Conservation (phyloP, 352 stramenopile species). For the Phytophthora brassicae region DNA sequence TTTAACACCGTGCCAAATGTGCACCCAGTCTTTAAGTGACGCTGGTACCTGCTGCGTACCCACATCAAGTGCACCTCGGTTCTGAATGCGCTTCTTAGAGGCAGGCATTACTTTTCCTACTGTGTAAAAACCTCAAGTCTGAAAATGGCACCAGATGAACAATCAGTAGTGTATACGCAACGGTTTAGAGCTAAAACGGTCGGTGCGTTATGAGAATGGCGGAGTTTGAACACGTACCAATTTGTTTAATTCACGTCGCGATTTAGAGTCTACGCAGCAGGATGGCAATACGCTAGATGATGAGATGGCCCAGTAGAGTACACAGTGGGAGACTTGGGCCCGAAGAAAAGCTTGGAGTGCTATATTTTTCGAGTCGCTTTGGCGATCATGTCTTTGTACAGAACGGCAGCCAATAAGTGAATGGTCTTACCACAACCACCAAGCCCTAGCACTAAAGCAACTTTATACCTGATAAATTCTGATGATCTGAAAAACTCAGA, state of each 20-base stretch:
- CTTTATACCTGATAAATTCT: too few relatives aligned
- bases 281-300: too few relatives aligned
- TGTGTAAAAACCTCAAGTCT: conserved; percentile 2
- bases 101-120: conserved; percentile 65
- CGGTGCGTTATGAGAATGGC: too few relatives aligned
- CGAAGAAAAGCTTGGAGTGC: conserved; percentile 6
- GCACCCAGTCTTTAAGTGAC: conserved; percentile 70
- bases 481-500: too few relatives aligned
- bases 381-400: neutral
- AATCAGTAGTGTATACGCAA: too few relatives aligned
- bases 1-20: conserved; percentile 81
- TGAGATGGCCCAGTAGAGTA: too few relatives aligned
- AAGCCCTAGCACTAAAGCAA: too few relatives aligned
- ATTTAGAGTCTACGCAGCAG: too few relatives aligned
- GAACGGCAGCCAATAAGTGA: conserved; percentile 23
- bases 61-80: conserved; percentile 43
- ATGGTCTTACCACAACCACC: too few relatives aligned
- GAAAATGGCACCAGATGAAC: conserved; percentile 12
- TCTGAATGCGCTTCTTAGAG: conserved; percentile 81
- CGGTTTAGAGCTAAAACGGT: conserved; percentile 14
- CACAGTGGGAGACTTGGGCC: too few relatives aligned
- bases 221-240: too few relatives aligned
- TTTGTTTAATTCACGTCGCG: too few relatives aligned
- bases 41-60: conserved; percentile 58
- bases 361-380: neutral